Evolutionary conservation across 148 eudicot species (phyloP).

Genomic region (Bassia scoparia): DNA sequence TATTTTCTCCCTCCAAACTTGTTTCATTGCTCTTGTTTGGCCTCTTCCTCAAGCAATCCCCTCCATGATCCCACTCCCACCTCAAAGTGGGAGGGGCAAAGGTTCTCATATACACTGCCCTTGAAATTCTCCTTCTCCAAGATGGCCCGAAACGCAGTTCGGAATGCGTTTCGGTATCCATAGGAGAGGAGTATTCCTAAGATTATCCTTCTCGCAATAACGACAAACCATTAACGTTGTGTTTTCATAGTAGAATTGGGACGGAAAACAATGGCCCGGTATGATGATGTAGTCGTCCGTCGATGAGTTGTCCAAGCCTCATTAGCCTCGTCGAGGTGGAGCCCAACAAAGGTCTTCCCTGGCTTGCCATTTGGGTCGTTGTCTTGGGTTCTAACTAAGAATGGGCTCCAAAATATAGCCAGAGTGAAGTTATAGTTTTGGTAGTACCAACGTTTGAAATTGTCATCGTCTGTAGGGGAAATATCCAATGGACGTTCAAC

Average conservation of each 20-base stretch:
- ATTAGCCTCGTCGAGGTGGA: conserved; percentile 55
- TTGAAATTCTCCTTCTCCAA: conserved; percentile 33
- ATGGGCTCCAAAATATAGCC: conserved; percentile 44
- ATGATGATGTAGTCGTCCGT: conserved; percentile 49
- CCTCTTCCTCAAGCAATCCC: conserved; percentile 43
- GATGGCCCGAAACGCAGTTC: conserved; percentile 55
- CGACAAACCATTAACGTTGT: conserved; percentile 52
- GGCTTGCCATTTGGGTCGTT: conserved; percentile 36
- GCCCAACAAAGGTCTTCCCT: conserved; percentile 44
- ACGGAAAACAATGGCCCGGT: conserved; percentile 62
- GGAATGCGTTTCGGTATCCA: conserved; percentile 49
- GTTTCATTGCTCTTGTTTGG: conserved; percentile 46
- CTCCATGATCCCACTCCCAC: conserved; percentile 63
- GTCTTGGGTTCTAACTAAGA: conserved; percentile 36
- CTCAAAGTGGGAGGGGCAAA: conserved; percentile 71
- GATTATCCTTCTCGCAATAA: conserved; percentile 38
- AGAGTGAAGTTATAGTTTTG: conserved; percentile 50
- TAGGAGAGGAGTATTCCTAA: conserved; percentile 44
- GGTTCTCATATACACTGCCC: conserved; percentile 50
- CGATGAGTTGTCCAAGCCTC: conserved; percentile 53
- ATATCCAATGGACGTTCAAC: conserved; percentile 52
- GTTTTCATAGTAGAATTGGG: conserved; percentile 43
- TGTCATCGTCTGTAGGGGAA: conserved; percentile 42
- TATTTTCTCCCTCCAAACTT: conserved; percentile 34
- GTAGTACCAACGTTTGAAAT: conserved; percentile 51